These are phyloP conservation scores for Globisporangium apiculatum DNA, from an alignment of 352 stramenopile species.

Conservation along the genomic window DNA sequence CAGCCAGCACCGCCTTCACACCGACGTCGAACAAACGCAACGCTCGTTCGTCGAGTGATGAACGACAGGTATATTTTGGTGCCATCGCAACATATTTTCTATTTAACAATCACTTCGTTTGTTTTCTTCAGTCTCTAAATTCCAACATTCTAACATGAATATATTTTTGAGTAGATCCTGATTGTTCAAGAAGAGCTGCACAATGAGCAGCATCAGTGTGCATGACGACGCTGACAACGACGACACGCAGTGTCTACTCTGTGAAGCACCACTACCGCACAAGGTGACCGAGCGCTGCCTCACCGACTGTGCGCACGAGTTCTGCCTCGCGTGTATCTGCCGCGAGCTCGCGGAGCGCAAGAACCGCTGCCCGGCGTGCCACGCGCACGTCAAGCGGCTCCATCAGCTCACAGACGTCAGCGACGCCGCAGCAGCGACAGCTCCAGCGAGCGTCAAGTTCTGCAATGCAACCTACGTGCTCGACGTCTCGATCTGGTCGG, in stretches of 20 bases:
- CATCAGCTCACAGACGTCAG: conserved; percentile 33
- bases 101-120: too few relatives aligned
- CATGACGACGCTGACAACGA: conserved; percentile 3
- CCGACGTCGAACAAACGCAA: too few relatives aligned
- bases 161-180: not conserved
- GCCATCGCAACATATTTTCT: too few relatives aligned
- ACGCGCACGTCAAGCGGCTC: conserved; percentile 46
- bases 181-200: too few relatives aligned
- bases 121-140: too few relatives aligned
- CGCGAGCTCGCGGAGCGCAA: conserved; percentile 35
- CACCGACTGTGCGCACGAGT: conserved; percentile 79
- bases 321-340: conserved; percentile 69
- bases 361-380: conserved; percentile 66
- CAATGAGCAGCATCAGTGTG: not conserved
- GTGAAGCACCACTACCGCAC: conserved; percentile 29
- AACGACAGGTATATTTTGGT: too few relatives aligned
- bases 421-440: conserved; percentile 6
- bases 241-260: conserved; percentile 45
- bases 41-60: too few relatives aligned
- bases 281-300: conserved; percentile 38
- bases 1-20: too few relatives aligned
- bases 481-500: conserved; percentile 73
- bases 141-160: not conserved
- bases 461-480: conserved; percentile 76
- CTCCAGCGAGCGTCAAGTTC: conserved; percentile 65